Base-by-base conservation (phyloP, 257 asterid genomes). In the Fraxinus americana region DNA sequence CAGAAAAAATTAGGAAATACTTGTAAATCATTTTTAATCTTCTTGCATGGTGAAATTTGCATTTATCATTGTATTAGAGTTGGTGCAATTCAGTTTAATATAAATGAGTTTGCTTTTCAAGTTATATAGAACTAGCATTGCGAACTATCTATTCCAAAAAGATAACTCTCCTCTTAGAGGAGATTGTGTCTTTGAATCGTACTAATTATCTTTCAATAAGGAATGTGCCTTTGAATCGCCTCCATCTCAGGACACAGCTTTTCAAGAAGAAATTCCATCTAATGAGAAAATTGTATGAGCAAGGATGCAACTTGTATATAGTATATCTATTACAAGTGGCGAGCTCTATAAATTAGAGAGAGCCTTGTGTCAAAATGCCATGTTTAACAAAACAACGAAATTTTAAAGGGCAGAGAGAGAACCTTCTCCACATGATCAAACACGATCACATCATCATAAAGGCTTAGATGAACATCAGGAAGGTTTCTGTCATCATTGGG, bases 381-480 rank as follows among this genome's bases (percentile, higher is more conserved):
- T 45, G 59, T 48, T 41, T 57, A 13, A 48, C 36, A 35, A 76
- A 68, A 81, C 34, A 30, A 35, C 41, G 5, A 82, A 43, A 43
- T 38, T 13, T 69, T 71, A 52, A 75, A 50, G 77, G 76, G 70
- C 67, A 72, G 77, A 19, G 77, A 59, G 66, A 32, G 54, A 82
- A 96, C 99, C 99, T 96, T 96, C 72, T 96, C 97, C 89, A 96
- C 98, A 54, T 94, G 97, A 89, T 96, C 99, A 86, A 96, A 96
- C 84, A 96, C 99, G 71, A 96, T 84, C 5, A 96, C 94, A 66
- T 93, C 96, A 78, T 96, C 97, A 89, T 96, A 96, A 72, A 96
- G 97, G 71, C 99, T 98, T 59, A 96, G 91, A 83, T 96, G 99
- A 87, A 96, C 80, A 69, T 96, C 98, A 63, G 99, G 96, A 81